Conservation (phyloP, 352 stramenopile genomes). For the Globisporangium cystogenes region DNA sequence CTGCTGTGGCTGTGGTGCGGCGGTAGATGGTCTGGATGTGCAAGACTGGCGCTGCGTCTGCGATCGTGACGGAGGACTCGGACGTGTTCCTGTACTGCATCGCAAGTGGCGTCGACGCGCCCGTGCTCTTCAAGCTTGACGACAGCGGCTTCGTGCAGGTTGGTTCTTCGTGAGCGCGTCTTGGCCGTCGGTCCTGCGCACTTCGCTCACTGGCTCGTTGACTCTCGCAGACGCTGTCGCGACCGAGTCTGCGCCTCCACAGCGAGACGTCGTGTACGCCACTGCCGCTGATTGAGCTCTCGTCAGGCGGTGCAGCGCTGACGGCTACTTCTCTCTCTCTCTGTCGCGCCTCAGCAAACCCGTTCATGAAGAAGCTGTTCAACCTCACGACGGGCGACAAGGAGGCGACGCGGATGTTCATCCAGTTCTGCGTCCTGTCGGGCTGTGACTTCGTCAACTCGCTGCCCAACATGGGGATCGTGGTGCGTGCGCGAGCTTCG, state of each 20-base stretch:
- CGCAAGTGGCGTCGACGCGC: conserved; percentile 33
- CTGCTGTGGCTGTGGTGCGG: not conserved
- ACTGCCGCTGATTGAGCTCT: too few relatives aligned
- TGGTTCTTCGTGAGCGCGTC: not conserved
- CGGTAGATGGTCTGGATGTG: conserved; percentile 76
- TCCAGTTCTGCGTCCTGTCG: conserved; percentile 69
- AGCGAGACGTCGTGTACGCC: conserved; percentile 27
- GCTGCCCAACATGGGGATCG: conserved; percentile 67
- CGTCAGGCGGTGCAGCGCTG: too few relatives aligned
- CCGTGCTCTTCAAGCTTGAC: conserved; percentile 71
- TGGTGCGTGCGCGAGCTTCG: conserved; percentile 35
- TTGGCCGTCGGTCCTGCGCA: too few relatives aligned
- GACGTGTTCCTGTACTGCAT: conserved; percentile 77
- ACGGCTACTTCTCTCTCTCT: not conserved
- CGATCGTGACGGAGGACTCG: conserved; percentile 80
- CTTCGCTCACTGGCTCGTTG: not conserved
- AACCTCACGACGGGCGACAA: conserved; percentile 31
- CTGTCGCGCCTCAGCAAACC: conserved; percentile 20
- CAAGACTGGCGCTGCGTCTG: conserved; percentile 42
- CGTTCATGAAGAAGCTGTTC: conserved; percentile 62
- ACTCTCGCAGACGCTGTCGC: conserved; percentile 39
- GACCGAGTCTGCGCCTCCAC: conserved; percentile 43
- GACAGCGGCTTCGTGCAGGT: conserved; percentile 55
- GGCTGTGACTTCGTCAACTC: conserved; percentile 77
- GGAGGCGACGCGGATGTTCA: conserved; percentile 59